phyloP scores from a whole-genome alignment of 805 yeast genomes.

The Yamadazyma paraphyllophila region DNA sequence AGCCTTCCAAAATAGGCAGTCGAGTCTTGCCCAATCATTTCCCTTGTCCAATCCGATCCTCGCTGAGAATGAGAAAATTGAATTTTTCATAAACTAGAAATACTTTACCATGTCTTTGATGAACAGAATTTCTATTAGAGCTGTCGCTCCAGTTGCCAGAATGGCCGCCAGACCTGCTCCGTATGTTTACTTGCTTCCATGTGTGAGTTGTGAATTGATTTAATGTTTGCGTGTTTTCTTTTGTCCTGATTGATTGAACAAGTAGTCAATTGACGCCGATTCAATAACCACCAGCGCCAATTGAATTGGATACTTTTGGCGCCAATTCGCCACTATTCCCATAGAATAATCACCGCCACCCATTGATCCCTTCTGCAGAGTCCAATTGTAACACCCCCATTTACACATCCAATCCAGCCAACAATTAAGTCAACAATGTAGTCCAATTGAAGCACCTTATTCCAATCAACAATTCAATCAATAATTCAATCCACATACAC shows the following conservation, averaged over 20 bases:
- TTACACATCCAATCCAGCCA: not conserved
- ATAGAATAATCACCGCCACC: too few relatives aligned
- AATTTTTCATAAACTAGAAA: slow-evolving; percentile 11
- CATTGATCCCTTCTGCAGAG: too few relatives aligned
- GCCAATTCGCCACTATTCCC: too few relatives aligned
- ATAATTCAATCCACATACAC: not conserved
- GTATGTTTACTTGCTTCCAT: slow-evolving; percentile 26
- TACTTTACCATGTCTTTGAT: slow-evolving; percentile 34
- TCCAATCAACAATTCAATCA: not conserved
- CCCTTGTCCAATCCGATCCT: slow-evolving; percentile 19
- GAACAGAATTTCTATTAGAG: slow-evolving; percentile 44
- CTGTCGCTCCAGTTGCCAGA: slow-evolving; percentile 38
- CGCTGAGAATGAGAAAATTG: slow-evolving; percentile 17
- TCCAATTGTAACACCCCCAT: not conserved
- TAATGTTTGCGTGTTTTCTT: too few relatives aligned
- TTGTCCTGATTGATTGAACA: too few relatives aligned
- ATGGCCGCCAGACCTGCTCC: slow-evolving; percentile 44
- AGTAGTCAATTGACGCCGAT: too few relatives aligned
- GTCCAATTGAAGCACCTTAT: too few relatives aligned
- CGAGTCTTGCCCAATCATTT: slow-evolving; percentile 33
- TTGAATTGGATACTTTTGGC: too few relatives aligned
- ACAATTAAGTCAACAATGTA: too few relatives aligned
- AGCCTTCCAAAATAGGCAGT: slow-evolving; percentile 27
- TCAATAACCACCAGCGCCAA: too few relatives aligned
- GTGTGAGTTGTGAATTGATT: too few relatives aligned